A percentile compares a stretch with the other conserved stretches of the same genome.
These are phyloP conservation scores for Chaetomiaceae sp. DNA, from an alignment of 2,329 filamentous ascomycete genomes.

Conservation along the genomic window DNA sequence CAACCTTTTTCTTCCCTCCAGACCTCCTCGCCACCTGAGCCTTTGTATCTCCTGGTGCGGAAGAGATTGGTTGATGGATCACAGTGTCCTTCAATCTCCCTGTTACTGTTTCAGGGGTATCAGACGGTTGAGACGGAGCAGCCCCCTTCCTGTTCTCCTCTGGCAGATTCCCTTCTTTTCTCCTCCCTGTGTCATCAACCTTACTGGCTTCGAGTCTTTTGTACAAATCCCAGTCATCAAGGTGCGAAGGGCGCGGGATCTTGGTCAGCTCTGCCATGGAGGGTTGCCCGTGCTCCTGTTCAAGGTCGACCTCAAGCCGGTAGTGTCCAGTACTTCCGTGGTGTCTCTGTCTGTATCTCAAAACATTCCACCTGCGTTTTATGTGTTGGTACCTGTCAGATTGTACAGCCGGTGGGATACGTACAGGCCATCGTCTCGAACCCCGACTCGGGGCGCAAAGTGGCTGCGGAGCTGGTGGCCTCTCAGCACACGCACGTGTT, in stretches of 20 bases:
- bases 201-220: slow-evolving; percentile 42
- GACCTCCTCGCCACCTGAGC: too few species aligned
- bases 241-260: slow-evolving; percentile 49
- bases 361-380: slow-evolving; percentile 48
- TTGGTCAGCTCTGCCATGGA: slow-evolving; percentile 38
- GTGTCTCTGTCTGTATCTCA: slow-evolving; percentile 42
- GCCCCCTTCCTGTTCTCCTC: background rate
- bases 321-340: slow-evolving; percentile 38
- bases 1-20: too few species aligned
- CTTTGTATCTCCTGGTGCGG: too few species aligned
- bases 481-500: slow-evolving; percentile 47
- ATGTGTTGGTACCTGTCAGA: too few species aligned
- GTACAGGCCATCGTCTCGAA: slow-evolving; percentile 56
- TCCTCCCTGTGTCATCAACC: background rate
- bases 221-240: slow-evolving; percentile 53
- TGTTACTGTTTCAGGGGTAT: too few species aligned
- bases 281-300: slow-evolving; percentile 39
- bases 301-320: slow-evolving; percentile 42
- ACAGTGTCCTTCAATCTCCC: too few species aligned
- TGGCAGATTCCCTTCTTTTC: background rate
- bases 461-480: slow-evolving; percentile 47
- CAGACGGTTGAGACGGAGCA: too few species aligned
- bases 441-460: slow-evolving; percentile 46
- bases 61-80: too few species aligned
- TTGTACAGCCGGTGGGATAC: too few species aligned